A percentile compares a stretch with the other conserved stretches of the same genome.
These are phyloP conservation scores for Acer campestre DNA, from an alignment of 345 rosid species.

Conservation along the genomic window DNA sequence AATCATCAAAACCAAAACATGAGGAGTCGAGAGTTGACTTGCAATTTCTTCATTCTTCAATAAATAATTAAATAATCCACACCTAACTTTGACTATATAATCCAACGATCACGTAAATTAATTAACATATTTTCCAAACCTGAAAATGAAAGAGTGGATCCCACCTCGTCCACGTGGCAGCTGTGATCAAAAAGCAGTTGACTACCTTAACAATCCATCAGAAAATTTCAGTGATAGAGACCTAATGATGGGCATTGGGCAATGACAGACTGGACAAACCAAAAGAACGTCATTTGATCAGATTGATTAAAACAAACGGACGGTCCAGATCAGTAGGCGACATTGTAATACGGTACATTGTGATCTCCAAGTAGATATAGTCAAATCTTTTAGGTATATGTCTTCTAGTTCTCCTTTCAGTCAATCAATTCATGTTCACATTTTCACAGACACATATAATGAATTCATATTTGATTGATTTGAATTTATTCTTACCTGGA, in stretches of 20 bases:
- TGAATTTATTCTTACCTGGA: too few relatives aligned
- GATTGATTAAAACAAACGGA: background rate
- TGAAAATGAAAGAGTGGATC: background rate
- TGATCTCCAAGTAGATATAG: conserved; percentile 18
- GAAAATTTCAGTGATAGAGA: background rate
- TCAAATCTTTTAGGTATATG: conserved; percentile 13
- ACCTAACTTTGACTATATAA: conserved; percentile 20
- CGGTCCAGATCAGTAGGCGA: conserved; percentile 18
- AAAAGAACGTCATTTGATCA: conserved; percentile 3
- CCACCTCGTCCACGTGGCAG: conserved; percentile 9
- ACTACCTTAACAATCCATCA: conserved; percentile 7
- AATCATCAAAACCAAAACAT: background rate
- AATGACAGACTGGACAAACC: background rate
- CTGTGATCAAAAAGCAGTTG: background rate
- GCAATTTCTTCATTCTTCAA: background rate
- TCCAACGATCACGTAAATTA: background rate
- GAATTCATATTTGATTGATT: too few relatives aligned
- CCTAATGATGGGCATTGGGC: background rate
- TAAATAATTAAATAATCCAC: background rate
- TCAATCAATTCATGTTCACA: background rate
- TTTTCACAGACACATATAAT: too few relatives aligned
- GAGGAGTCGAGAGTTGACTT: conserved; percentile 19
- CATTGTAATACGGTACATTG: background rate
- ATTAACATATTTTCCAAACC: background rate
- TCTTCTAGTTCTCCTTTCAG: too few relatives aligned